Conservation (phyloP, 805 yeast species). For the Henningerozyma blattae region DNA sequence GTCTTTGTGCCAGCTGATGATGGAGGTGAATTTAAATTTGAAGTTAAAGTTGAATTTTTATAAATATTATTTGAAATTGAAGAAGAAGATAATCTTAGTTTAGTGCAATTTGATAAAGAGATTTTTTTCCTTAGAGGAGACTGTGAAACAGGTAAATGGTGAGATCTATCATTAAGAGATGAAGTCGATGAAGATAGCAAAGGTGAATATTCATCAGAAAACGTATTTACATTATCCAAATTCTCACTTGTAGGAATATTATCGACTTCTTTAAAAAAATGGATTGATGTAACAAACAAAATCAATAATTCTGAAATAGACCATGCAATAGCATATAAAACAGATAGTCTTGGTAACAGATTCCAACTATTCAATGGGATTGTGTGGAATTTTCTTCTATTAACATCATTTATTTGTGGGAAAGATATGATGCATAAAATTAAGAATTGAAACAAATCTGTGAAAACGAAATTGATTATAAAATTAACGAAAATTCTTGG, state of each 20-base stretch:
- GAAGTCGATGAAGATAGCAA: not conserved
- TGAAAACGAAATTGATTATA: constrained; percentile 23
- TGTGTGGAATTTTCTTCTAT: not conserved
- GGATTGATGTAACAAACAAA: constrained; percentile 15
- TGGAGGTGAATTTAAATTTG: constrained; percentile 4
- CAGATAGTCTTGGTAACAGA: constrained; percentile 29
- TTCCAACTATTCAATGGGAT: constrained; percentile 19
- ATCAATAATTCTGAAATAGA: constrained; percentile 24
- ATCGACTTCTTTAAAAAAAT: constrained; percentile 16
- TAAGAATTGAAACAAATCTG: constrained; percentile 27
- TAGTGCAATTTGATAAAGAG: constrained; percentile 28
- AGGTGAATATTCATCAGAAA: not conserved
- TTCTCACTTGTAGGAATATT: not conserved
- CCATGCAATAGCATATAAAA: constrained; percentile 28
- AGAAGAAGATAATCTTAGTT: constrained; percentile 25
- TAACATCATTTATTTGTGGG: constrained; percentile 26
- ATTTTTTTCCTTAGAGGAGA: constrained; percentile 15
- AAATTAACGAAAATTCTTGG: constrained; percentile 21
- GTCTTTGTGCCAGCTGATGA: not conserved
- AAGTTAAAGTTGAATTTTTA: constrained; percentile 6
- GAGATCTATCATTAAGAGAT: not conserved
- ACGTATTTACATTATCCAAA: not conserved
- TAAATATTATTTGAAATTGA: constrained; percentile 23
- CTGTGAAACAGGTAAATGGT: not conserved
- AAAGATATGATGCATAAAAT: constrained; percentile 28